Percentiles rank a stretch among this genome's conserved stretches.
Conservation (phyloP, 345 rosid genomes). For the Euclidium syriacum region DNA sequence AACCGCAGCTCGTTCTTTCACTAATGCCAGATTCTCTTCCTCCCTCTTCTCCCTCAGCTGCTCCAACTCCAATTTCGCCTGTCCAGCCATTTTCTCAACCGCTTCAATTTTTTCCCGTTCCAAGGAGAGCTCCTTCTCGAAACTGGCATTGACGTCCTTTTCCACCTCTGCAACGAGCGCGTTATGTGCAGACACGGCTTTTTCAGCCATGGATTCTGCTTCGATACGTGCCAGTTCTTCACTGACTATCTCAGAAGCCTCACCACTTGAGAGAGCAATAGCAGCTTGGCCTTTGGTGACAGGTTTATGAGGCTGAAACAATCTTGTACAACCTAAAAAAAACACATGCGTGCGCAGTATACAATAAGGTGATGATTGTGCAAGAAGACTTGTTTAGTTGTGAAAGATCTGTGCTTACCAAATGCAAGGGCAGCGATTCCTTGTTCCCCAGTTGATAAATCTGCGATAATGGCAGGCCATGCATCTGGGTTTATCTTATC, state of each 20-base stretch:
- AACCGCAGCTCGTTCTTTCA: conserved; percentile 72
- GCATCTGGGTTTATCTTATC: conserved; percentile 84
- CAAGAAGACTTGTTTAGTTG: conserved; percentile 4
- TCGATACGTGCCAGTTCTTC: conserved; percentile 97
- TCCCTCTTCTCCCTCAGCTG: conserved; percentile 72
- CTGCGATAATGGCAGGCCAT: conserved; percentile 90
- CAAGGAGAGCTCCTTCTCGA: conserved; percentile 68
- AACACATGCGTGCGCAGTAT: neutral
- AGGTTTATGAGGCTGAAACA: conserved; percentile 94
- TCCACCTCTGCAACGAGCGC: conserved; percentile 88
- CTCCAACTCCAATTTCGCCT: conserved; percentile 66
- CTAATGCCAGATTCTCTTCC: conserved; percentile 52
- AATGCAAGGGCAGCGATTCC: conserved; percentile 91
- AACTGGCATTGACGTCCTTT: conserved; percentile 74
- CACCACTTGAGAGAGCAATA: conserved; percentile 85
- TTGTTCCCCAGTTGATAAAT: conserved; percentile 78
- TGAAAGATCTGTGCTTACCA: conserved; percentile 49
- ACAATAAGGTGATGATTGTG: conserved; percentile 10
- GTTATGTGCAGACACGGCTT: conserved; percentile 77
- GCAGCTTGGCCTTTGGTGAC: conserved; percentile 98
- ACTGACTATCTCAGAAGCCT: conserved; percentile 69
- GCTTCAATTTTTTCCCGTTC: conserved; percentile 84
- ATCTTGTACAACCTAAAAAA: conserved; percentile 76
- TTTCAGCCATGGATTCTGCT: conserved; percentile 93
- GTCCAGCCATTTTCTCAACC: conserved; percentile 84